Base-by-base conservation (phyloP, 148 eudicot species). In the Suaeda aralocaspica region DNA sequence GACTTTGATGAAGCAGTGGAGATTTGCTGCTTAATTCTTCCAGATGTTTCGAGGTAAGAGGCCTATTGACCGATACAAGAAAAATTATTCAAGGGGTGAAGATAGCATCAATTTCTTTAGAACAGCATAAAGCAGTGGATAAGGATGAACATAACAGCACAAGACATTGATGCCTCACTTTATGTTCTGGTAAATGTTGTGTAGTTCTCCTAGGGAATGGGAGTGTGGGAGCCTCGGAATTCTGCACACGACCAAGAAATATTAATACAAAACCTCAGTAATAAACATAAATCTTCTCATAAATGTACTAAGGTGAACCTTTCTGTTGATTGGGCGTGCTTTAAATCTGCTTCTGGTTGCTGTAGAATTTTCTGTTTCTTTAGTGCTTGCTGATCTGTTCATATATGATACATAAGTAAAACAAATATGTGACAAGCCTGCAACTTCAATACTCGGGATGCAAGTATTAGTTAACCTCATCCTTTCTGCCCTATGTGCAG, bases 301-400 rank as follows among this genome's bases (percentile, higher is more conserved):
- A 19, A 25, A 8, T 39, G 18, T 60, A 57, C 48, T 26, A 25
- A 45, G 33, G 72, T 68, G 14, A 46, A 90, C 98, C 82, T 90
- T 92, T 86, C 79, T 86, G 77, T 86, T 92, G 53, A 92, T 64
- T 67, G 94, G 92, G 44, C 83, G 96, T 70, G 98, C 98, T 83
- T 75, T 88, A 76, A 85, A 93, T 77, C 82, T 79, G 71, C 68
- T 69, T 53, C 78, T 58, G 39, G 80, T 75, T 70, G 86, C 63
- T 10, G 84, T 65, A 12, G 71, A 63, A 49, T 80, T 78, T 59
- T 84, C 88, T 39, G 51, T 76, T 56, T 80, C 83, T 55, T 75
- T 76, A 51, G 64, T 73, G 66, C 55, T 66, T 66, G 82, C 86
- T 57, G 83, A 66, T 82, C 98, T 93, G 92, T 53, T n/a, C 45